Percentiles rank a stretch among this genome's conserved stretches.
phyloP scores from a whole-genome alignment of 1,139 yeast genomes.

The Blastobotrys niveus region DNA sequence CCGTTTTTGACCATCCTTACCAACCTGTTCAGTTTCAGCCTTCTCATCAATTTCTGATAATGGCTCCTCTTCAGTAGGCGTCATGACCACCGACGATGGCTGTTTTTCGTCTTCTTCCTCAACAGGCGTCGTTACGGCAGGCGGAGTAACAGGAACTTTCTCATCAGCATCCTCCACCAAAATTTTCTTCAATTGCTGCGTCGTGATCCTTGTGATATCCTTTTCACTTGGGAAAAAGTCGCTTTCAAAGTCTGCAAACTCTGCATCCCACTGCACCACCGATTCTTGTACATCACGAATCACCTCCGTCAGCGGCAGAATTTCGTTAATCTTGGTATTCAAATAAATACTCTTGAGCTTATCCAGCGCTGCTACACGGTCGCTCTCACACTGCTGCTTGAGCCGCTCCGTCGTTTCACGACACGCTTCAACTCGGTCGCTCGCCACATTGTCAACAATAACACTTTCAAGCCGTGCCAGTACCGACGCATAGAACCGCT shows the following conservation, averaged over 20 bases:
- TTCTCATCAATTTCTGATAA: background rate
- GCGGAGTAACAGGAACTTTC: conserved; percentile 7
- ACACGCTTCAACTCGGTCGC: conserved; percentile 69
- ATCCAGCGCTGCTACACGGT: conserved; percentile 43
- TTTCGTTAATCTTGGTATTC: conserved; percentile 55
- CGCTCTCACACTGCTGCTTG: conserved; percentile 48
- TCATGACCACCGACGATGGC: too few species aligned
- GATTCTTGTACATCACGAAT: conserved; percentile 70
- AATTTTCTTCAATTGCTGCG: conserved; percentile 75
- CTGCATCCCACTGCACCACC: conserved; percentile 84
- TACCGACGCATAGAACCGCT: conserved; percentile 68
- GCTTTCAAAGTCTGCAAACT: conserved; percentile 76
- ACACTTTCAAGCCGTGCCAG: conserved; percentile 65
- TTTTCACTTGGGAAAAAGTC: conserved; percentile 83
- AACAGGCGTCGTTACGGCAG: conserved; percentile 24
- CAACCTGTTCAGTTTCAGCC: conserved; percentile 7
- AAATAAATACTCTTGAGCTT: conserved; percentile 52
- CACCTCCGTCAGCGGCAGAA: conserved; percentile 63
- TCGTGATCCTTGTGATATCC: conserved; percentile 86
- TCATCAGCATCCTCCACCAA: conserved; percentile 42
- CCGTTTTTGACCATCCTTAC: conserved; percentile 13
- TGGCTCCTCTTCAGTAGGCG: conserved; percentile 1
- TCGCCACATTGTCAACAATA: conserved; percentile 67
- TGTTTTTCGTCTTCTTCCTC: conserved; percentile 16
- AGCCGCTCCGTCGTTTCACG: conserved; percentile 53